A percentile compares a stretch with the other conserved stretches of the same genome.
phyloP scores from a whole-genome alignment of 2,329 filamentous ascomycete species.

The Aspergillus chevalieri region DNA sequence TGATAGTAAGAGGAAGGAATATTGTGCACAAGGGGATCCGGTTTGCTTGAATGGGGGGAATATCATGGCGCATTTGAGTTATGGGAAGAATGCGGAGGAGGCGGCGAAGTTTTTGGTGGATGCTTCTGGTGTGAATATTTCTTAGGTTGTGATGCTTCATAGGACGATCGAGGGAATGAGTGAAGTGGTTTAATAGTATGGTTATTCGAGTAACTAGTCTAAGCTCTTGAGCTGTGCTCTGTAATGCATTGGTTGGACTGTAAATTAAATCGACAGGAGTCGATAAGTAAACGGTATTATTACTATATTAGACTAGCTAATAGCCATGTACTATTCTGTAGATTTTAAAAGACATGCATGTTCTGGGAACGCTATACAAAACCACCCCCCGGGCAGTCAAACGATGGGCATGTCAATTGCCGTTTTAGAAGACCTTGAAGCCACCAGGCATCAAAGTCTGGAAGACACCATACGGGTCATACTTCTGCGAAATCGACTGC shows the following conservation, averaged over 20 bases:
- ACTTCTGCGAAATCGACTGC: slow-evolving; percentile 26
- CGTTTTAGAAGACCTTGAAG: slow-evolving; percentile 29
- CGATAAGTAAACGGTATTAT: too few relatives aligned
- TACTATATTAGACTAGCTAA: too few relatives aligned
- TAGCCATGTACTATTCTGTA: too few relatives aligned
- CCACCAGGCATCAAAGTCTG: slow-evolving; percentile 34
- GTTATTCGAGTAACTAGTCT: not conserved
- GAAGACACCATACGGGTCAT: slow-evolving; percentile 33
- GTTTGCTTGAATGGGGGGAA: slow-evolving; percentile 46
- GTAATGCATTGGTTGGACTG: not conserved
- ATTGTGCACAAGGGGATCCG: slow-evolving; percentile 46
- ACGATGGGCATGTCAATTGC: not conserved
- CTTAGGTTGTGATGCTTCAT: slow-evolving; percentile 1
- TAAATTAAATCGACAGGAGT: not conserved
- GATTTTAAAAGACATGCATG: too few relatives aligned
- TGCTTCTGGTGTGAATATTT: slow-evolving; percentile 14
- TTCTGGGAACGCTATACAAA: too few relatives aligned
- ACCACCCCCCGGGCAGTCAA: too few relatives aligned
- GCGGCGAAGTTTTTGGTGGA: slow-evolving; percentile 34
- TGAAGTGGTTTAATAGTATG: not conserved
- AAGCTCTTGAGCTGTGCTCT: not conserved
- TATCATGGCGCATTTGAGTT: slow-evolving; percentile 38
- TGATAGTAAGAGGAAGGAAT: slow-evolving; percentile 40
- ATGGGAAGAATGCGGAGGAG: slow-evolving; percentile 28
- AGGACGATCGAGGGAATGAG: not conserved